Conservation (phyloP, 208 protist genomes). For the Trypanosoma mega region DNA sequence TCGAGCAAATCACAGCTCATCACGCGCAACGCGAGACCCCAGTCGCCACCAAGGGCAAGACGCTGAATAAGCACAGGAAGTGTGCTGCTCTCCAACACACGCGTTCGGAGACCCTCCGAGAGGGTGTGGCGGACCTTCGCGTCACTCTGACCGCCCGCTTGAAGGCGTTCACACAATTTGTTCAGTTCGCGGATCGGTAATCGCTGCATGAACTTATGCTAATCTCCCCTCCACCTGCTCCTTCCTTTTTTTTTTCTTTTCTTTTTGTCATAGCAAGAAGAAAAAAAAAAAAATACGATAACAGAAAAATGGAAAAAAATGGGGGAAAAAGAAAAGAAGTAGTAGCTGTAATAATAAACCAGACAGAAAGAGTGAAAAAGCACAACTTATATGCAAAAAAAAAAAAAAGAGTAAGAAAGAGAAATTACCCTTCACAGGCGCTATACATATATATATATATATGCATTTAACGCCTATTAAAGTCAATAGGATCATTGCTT, state of each 20-base stretch:
- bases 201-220: constrained; percentile 42
- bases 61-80: constrained; percentile 72
- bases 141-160: constrained; percentile 26
- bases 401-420: constrained; percentile 4
- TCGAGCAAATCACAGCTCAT: constrained; percentile 55
- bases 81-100: constrained; percentile 59
- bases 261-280: too few relatives aligned
- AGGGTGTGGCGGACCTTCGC: constrained; percentile 44
- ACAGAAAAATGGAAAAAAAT: constrained; percentile 20
- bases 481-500: too few relatives aligned
- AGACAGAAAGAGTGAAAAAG: constrained; percentile 1
- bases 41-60: constrained; percentile 42
- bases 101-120: constrained; percentile 49
- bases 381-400: constrained; percentile 4
- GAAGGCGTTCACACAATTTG: constrained; percentile 48
- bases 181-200: constrained; percentile 46
- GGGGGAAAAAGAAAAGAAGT: constrained; percentile 9
- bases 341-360: constrained; percentile 1
- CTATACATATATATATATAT: too few relatives aligned
- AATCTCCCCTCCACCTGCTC: too few relatives aligned
- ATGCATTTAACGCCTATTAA: too few relatives aligned
- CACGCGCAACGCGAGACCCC: constrained; percentile 57
- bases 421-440: too few relatives aligned
- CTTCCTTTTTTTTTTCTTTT: too few relatives aligned
- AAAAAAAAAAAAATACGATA: constrained; percentile 12